Evolutionary conservation across 148 eudicot genomes (phyloP), one percentile per base, ranked within the genome.

Genomic region (Drosera capensis): DNA sequence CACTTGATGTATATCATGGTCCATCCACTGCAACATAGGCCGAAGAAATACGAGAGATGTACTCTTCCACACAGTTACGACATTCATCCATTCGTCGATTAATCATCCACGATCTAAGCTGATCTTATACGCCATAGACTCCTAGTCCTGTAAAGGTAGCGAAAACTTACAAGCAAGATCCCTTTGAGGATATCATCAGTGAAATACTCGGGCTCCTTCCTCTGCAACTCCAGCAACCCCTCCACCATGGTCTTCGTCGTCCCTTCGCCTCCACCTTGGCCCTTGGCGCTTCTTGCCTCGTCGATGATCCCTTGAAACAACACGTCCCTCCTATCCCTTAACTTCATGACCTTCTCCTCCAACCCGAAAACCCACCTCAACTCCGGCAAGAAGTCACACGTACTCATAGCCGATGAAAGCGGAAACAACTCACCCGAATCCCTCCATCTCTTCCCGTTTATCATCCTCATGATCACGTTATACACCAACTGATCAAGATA

Each of bases 301-400:
- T 66, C 74, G 1, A 79, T 62, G 40, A 75, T 17, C 3, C 46
- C 54, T n/a, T 73, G 71, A 59, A 73, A 52, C 1, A 77, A 61
- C 14, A 14, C 31, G 22, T 62, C 59, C 15, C 64, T 53, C 17
- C 43, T 66, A 20, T 34, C 29, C 44, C 48, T 45, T 17, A 63
- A 18, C 29, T 35, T 63, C 47, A 40, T 29, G 8, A 45, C 57
- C 23, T 55, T 7, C 25, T 40, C 60, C 0, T 44, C 43, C 11
- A 29, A 2, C 20, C 58, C 57, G 30, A 71, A 18, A n/a, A n/a
- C n/a, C 74, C 57, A 64, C 54, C 28, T 61, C 29, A 68, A 24
- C 24, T 48, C n/a, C 1, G 77, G 68, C 8, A 44, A 20, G 29
- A 45, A 72, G 46, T 68, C 67, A 25, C 56, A 52, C 13, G 60